These are phyloP conservation scores for Flaveria ramosissima DNA, from an alignment of 129 eudicot genomes.

Conservation along the genomic window DNA sequence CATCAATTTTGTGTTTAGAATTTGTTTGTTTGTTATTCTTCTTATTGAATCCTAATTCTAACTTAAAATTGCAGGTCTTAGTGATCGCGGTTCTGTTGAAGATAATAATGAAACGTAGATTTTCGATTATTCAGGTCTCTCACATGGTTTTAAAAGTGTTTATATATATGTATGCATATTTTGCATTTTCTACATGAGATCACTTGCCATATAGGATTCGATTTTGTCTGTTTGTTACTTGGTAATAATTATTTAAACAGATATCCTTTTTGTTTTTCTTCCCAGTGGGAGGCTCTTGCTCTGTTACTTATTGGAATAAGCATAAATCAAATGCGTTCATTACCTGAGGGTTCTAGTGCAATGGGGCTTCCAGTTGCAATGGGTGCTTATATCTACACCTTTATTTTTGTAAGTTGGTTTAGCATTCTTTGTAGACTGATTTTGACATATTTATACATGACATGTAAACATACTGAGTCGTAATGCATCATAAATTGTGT, in stretches of 20 bases:
- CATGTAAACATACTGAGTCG: constrained; percentile 26
- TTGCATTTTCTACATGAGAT: neutral
- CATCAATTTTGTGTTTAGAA: neutral
- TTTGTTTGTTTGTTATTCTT: constrained; percentile 15
- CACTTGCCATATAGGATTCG: neutral
- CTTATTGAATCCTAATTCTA: neutral
- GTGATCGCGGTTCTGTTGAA: constrained; percentile 90
- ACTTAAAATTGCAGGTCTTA: constrained; percentile 66
- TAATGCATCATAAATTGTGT: constrained; percentile 12
- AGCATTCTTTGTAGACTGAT: constrained; percentile 23
- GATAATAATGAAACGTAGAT: constrained; percentile 83
- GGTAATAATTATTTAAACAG: neutral
- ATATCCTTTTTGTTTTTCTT: constrained; percentile 14
- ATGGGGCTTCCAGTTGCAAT: constrained; percentile 94
- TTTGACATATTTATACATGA: constrained; percentile 21
- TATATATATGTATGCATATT: neutral
- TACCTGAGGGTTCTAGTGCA: constrained; percentile 80
- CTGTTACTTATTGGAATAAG: constrained; percentile 93
- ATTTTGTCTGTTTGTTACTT: neutral
- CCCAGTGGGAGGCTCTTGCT: constrained; percentile 99
- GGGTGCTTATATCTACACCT: constrained; percentile 82
- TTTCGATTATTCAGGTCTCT: constrained; percentile 94
- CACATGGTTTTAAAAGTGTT: neutral
- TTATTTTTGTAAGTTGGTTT: constrained; percentile 77
- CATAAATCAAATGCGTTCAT: constrained; percentile 85